These are phyloP conservation scores for Penicillium lividum DNA, from an alignment of 495 filamentous ascomycete species.

Conservation along the genomic window DNA sequence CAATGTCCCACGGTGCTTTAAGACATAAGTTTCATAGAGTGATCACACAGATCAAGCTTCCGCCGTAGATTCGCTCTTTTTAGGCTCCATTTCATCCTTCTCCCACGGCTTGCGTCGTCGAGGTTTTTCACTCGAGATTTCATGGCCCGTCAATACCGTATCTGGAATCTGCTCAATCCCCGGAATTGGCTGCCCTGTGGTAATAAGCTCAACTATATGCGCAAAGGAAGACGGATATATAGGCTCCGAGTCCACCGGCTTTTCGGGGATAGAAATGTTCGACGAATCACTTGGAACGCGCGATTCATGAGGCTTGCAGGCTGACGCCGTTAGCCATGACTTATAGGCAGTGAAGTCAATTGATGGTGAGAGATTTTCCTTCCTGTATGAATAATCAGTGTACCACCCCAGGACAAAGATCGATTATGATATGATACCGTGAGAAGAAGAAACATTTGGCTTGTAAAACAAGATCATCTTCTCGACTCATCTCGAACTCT, in stretches of 20 bases:
- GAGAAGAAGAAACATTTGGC: slow-evolving; percentile 57
- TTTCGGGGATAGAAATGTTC: not conserved
- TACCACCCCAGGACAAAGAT: not conserved
- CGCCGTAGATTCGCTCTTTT: slow-evolving; percentile 9
- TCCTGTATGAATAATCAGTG: slow-evolving; percentile 26
- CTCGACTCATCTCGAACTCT: slow-evolving; percentile 39
- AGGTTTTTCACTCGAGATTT: slow-evolving; percentile 47
- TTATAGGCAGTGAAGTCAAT: slow-evolving; percentile 46
- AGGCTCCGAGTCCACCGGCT: slow-evolving; percentile 35
- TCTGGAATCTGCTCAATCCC: slow-evolving; percentile 90
- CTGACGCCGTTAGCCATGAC: slow-evolving; percentile 36
- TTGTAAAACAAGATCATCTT: slow-evolving; percentile 48
- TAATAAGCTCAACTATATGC: slow-evolving; percentile 86
- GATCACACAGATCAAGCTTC: slow-evolving; percentile 5
- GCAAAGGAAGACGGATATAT: slow-evolving; percentile 86
- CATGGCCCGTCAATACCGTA: slow-evolving; percentile 70
- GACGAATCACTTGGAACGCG: slow-evolving; percentile 3
- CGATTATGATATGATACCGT: slow-evolving; percentile 30
- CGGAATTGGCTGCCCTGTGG: slow-evolving; percentile 77
- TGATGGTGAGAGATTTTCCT: slow-evolving; percentile 38
- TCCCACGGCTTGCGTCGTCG: slow-evolving; percentile 83
- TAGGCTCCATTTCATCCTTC: slow-evolving; percentile 34
- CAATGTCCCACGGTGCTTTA: not conserved
- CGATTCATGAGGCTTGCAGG: slow-evolving; percentile 7
- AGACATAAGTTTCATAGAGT: not conserved